Base-by-base conservation (phyloP, 164 flowering plant species). In the Buxus sempervirens region DNA sequence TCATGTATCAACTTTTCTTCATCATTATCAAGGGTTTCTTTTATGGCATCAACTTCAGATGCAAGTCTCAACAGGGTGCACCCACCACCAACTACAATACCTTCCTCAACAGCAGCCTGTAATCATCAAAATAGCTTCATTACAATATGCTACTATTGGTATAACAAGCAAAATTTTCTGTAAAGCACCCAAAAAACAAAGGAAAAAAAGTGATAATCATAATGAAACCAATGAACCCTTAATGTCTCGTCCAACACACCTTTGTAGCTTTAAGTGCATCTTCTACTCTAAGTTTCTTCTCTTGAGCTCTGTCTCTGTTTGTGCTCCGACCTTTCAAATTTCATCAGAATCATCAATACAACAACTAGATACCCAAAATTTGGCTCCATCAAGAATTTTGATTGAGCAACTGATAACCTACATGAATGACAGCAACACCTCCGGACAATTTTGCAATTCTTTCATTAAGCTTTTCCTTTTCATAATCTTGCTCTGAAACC, bases 181-280 rank as follows among this genome's bases (percentile, higher is more conserved):
- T n/a, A n/a, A n/a, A n/a, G n/a, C n/a, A n/a, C n/a, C n/a, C n/a
- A n/a, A n/a, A n/a, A n/a, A n/a, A n/a, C n/a, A n/a, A n/a, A n/a
- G n/a, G n/a, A n/a, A n/a, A n/a, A 7, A 32, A 32, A 3, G 38
- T 32, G 38, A 8, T 42, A 4, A 20, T 16, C 13, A 14, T 20
- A 6, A 64, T 20, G 61, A 42, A 36, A 45, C 7, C n/a, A 56
- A 1, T 27, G n/a, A n/a, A n/a, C n/a, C n/a, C n/a, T 7, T 9
- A n/a, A 3, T 10, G 19, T 16, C 51, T n/a, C 41, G 6, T 36
- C 48, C 1, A 49, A 54, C 7, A 22, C 78, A 89, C 98, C 98
- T 92, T 95, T 26, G 99, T 92, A 32, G 99, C 99, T 78, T 95
- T 95, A 49, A 92, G 91, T 68, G 99, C 99, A 85, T 95, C 99